These are phyloP conservation scores for Thozetella sp. DNA, from an alignment of 495 filamentous ascomycete genomes.

Conservation along the genomic window DNA sequence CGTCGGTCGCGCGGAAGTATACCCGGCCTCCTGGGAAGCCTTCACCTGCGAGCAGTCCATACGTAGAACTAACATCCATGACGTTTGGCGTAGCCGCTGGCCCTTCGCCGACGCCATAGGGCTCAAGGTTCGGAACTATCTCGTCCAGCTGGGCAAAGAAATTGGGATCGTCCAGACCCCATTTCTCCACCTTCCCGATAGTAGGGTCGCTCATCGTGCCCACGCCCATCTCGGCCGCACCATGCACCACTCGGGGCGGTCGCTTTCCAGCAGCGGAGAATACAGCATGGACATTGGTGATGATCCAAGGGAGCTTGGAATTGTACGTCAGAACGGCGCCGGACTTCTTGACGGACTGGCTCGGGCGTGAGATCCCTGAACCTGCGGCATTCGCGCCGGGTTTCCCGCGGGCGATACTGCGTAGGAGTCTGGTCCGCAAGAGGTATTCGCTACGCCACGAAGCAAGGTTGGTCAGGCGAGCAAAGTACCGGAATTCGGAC, in stretches of 20 bases:
- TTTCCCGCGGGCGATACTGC: conserved; percentile 76
- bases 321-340: conserved; percentile 72
- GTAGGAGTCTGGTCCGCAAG: conserved; percentile 78
- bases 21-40: conserved; percentile 77
- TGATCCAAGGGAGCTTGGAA: conserved; percentile 71
- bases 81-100: conserved; percentile 76
- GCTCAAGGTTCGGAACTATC: conserved; percentile 68
- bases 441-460: conserved; percentile 96
- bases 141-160: conserved; percentile 77
- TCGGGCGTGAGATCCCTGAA: conserved; percentile 24
- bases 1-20: conserved; percentile 74
- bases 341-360: conserved; percentile 58
- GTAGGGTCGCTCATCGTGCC: conserved; percentile 77
- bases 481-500: conserved; percentile 65
- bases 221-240: conserved; percentile 71
- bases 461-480: conserved; percentile 73
- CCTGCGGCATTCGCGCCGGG: conserved; percentile 41
- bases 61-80: conserved; percentile 85
- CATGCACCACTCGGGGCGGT: conserved; percentile 75
- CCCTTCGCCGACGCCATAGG: conserved; percentile 77
- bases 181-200: conserved; percentile 76
- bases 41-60: conserved; percentile 83
- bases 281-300: conserved; percentile 74
- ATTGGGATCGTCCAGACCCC: conserved; percentile 77
- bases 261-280: conserved; percentile 71